Evolutionary conservation across 2,329 filamentous ascomycete species (phyloP).

Genomic region (Myriosclerotinia curreyana): DNA sequence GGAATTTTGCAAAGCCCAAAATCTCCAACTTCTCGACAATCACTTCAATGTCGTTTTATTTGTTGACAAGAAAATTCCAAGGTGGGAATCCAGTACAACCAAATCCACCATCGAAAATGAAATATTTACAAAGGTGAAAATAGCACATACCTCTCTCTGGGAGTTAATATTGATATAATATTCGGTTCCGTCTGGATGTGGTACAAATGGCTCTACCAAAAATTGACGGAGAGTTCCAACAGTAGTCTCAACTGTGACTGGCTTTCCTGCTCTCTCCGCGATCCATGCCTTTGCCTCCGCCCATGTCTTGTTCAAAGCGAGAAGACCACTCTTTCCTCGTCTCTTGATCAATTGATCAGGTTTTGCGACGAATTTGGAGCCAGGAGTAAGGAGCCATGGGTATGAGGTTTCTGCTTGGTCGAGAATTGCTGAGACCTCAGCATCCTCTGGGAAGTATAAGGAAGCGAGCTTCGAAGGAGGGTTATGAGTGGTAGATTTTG

Average conservation of each 20-base stretch:
- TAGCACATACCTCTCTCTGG: slow-evolving; percentile 86
- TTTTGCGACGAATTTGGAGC: slow-evolving; percentile 95
- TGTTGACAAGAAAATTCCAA: neutral
- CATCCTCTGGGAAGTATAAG: slow-evolving; percentile 88
- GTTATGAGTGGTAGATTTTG: slow-evolving; percentile 82
- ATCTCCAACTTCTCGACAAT: slow-evolving; percentile 39
- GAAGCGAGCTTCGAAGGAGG: slow-evolving; percentile 85
- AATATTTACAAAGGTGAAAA: slow-evolving; percentile 20
- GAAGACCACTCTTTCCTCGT: slow-evolving; percentile 95
- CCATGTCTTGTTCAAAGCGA: slow-evolving; percentile 97
- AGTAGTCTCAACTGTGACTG: slow-evolving; percentile 88
- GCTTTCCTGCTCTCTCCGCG: slow-evolving; percentile 85
- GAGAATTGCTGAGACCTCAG: slow-evolving; percentile 76
- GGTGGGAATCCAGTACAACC: neutral
- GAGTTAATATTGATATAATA: slow-evolving; percentile 99
- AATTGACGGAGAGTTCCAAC: slow-evolving; percentile 89
- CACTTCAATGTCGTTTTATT: slow-evolving; percentile 31
- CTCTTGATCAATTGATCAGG: slow-evolving; percentile 99
- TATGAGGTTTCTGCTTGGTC: slow-evolving; percentile 95
- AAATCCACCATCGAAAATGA: neutral
- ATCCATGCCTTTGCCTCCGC: slow-evolving; percentile 91
- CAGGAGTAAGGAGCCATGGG: slow-evolving; percentile 84
- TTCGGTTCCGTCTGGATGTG: slow-evolving; percentile 90
- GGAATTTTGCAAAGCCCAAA: slow-evolving; percentile 9
- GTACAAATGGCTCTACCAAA: slow-evolving; percentile 97